Conservation (phyloP, 2,329 filamentous ascomycete species). For the Talaromyces funiculosus region DNA sequence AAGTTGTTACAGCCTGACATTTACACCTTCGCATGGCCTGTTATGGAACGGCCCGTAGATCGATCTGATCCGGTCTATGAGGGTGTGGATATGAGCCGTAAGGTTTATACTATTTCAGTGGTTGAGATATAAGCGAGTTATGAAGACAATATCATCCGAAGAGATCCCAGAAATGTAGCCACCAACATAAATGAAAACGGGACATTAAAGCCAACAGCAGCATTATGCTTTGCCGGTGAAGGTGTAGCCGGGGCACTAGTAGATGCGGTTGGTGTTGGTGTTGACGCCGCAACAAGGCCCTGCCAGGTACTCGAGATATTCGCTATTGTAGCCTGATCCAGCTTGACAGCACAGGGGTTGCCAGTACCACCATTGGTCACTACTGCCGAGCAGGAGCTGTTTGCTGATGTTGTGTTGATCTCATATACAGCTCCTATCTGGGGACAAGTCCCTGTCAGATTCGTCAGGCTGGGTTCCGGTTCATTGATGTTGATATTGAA, state of each 20-base stretch:
- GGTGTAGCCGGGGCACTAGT: not conserved
- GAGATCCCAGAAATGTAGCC: not conserved
- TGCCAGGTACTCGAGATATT: constrained; percentile 2
- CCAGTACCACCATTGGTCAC: not conserved
- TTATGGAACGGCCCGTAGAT: too few relatives aligned
- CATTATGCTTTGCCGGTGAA: not conserved
- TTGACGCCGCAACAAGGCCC: not conserved
- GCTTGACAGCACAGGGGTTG: not conserved
- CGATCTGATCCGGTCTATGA: not conserved
- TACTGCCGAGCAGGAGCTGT: constrained; percentile 1
- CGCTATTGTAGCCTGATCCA: not conserved
- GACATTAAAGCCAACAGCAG: not conserved
- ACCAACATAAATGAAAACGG: not conserved
- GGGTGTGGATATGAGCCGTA: not conserved
- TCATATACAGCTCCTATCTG: not conserved
- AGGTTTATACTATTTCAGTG: not conserved
- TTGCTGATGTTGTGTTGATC: not conserved
- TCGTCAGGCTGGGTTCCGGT: not conserved
- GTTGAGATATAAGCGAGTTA: not conserved
- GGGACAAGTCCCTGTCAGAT: constrained; percentile 1
- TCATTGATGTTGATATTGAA: constrained; percentile 5
- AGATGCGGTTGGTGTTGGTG: not conserved
- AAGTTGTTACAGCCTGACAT: too few relatives aligned
- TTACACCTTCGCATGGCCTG: too few relatives aligned
- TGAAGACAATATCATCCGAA: not conserved